Evolutionary conservation across 306 rosid species (phyloP).

Genomic region (Chamaecrista fasciculata): DNA sequence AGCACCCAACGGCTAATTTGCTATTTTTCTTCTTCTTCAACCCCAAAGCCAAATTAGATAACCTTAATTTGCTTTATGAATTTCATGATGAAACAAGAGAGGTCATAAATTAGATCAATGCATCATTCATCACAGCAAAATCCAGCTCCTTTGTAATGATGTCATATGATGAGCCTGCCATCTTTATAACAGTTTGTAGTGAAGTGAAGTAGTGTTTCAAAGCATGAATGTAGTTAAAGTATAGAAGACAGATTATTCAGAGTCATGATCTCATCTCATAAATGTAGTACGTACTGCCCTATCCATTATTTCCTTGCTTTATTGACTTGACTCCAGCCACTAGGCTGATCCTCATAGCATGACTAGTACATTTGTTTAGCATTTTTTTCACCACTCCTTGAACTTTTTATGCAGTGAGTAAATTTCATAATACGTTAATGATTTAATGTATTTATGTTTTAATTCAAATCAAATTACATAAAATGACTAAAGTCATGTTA

Average conservation of each 20-base stretch:
- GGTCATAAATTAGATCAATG: not conserved
- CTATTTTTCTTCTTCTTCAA: not conserved
- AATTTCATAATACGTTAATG: no score
- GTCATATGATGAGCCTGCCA: conserved; percentile 4
- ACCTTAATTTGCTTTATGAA: conserved; percentile 16
- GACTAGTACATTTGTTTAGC: no score
- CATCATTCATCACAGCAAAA: not conserved
- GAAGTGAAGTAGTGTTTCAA: conserved; percentile 9
- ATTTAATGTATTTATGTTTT: no score
- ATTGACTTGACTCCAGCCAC: conserved; percentile 25
- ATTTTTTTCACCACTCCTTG: no score
- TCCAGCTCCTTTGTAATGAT: conserved; percentile 25
- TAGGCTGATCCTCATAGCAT: not conserved
- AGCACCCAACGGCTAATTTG: not conserved
- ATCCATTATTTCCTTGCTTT: conserved; percentile 17
- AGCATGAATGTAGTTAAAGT: not conserved
- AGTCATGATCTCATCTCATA: conserved; percentile 28
- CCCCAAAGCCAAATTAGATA: not conserved
- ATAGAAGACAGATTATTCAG: not conserved
- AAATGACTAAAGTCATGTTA: no score
- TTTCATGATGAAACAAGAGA: conserved; percentile 43
- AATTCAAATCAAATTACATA: no score
- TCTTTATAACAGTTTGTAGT: conserved; percentile 5
- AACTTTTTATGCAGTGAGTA: no score
- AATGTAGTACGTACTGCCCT: conserved; percentile 13